Percentiles rank a stretch among this genome's conserved stretches.
Conservation (phyloP, 2,329 filamentous ascomycete species). For the Claviceps sp. region DNA sequence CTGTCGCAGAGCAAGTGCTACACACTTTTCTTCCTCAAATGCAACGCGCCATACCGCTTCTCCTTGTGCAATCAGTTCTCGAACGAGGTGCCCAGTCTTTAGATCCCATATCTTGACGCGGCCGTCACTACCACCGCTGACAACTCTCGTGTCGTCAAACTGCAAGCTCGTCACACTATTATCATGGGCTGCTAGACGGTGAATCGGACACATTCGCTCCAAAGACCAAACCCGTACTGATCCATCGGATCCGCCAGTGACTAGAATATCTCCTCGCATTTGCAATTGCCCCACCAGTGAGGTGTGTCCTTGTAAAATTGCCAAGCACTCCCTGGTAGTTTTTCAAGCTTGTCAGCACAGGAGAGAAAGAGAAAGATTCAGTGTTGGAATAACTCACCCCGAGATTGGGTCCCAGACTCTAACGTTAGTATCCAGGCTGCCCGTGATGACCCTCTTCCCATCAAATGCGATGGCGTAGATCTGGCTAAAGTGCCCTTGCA, state of each 20-base stretch:
- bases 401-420: constrained; percentile 89
- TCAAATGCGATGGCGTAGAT: constrained; percentile 99
- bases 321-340: constrained; percentile 54
- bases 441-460: constrained; percentile 82
- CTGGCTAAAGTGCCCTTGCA: constrained; percentile 93
- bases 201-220: constrained; percentile 79
- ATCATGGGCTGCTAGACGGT: constrained; percentile 89
- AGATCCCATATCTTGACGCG: constrained; percentile 97
- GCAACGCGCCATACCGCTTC: constrained; percentile 97
- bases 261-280: constrained; percentile 86
- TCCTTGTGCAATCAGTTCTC: constrained; percentile 80
- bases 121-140: constrained; percentile 94
- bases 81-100: constrained; percentile 77
- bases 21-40: constrained; percentile 96
- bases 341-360: neutral
- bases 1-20: constrained; percentile 79
- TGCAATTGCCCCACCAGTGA: constrained; percentile 93
- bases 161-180: constrained; percentile 97
- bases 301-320: constrained; percentile 90
- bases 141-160: constrained; percentile 90
- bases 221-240: constrained; percentile 95
- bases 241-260: constrained; percentile 91
- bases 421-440: constrained; percentile 91
- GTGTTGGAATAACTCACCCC: constrained; percentile 41
- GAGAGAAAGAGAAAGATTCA: neutral